phyloP scores from a whole-genome alignment of 2,329 filamentous ascomycete genomes.

The Colletotrichum navitas region DNA sequence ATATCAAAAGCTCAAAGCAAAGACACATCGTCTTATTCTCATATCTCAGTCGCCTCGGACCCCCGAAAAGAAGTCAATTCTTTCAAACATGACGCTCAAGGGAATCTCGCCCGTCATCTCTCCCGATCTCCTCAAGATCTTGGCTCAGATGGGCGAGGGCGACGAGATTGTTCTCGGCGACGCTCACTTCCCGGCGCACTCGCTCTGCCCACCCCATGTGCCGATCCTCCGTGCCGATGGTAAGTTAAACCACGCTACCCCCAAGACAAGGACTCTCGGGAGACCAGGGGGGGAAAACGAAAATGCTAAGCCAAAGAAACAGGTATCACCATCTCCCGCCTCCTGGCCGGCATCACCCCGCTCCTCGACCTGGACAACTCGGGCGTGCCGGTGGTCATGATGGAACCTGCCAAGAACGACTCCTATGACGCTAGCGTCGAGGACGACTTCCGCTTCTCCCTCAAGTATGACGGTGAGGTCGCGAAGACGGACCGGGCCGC shows the following conservation, averaged over 20 bases:
- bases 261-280: neutral
- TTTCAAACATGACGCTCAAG: constrained; percentile 34
- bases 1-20: neutral
- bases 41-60: neutral
- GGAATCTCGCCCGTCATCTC: constrained; percentile 40
- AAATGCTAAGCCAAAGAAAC: neutral
- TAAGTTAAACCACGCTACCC: neutral
- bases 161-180: constrained; percentile 37
- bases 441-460: constrained; percentile 30
- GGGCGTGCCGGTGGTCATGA: constrained; percentile 39
- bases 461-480: constrained; percentile 34
- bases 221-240: constrained; percentile 35
- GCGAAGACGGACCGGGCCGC: constrained; percentile 34
- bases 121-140: constrained; percentile 37
- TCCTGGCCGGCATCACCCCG: constrained; percentile 33
- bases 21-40: neutral
- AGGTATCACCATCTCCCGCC: constrained; percentile 38
- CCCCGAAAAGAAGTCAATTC: neutral
- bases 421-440: constrained; percentile 33
- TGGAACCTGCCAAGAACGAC: constrained; percentile 38
- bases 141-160: constrained; percentile 38
- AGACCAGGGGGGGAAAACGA: neutral
- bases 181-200: constrained; percentile 38
- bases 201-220: constrained; percentile 36
- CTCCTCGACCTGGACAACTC: constrained; percentile 40